A percentile compares a stretch with the other conserved stretches of the same genome.
Evolutionary conservation across 805 yeast species (phyloP).

Genomic region (Ogataea nitratoaversa): DNA sequence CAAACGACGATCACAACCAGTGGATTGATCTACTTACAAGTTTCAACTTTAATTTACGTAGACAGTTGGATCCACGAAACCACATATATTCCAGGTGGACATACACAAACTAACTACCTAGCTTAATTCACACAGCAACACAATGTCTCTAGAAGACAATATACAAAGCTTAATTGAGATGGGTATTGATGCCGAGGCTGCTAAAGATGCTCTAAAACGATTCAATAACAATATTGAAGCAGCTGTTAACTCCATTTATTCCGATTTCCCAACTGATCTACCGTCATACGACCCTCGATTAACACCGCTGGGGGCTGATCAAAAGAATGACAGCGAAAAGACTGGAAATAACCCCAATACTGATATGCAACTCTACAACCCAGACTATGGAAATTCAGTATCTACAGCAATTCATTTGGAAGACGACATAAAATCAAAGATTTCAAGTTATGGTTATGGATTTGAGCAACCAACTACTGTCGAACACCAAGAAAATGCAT

Average conservation of each 20-base stretch:
- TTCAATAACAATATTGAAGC: constrained; percentile 30
- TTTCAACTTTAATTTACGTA: too few species aligned
- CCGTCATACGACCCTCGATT: constrained; percentile 12
- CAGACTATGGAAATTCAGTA: constrained; percentile 8
- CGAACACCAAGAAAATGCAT: constrained; percentile 5
- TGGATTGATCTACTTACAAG: too few species aligned
- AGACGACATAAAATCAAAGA: constrained; percentile 21
- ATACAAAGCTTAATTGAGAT: constrained; percentile 20
- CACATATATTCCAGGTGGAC: too few species aligned
- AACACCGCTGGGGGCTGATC: constrained; percentile 6
- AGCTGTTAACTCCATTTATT: constrained; percentile 36
- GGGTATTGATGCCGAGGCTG: constrained; percentile 25
- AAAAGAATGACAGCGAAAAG: constrained; percentile 1
- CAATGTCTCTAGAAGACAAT: constrained; percentile 21
- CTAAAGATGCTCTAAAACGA: constrained; percentile 33
- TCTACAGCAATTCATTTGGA: constrained; percentile 21
- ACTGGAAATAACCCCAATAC: neutral
- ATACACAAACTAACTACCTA: too few species aligned
- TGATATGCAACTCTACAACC: neutral
- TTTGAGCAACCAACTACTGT: constrained; percentile 1
- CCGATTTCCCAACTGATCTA: constrained; percentile 11
- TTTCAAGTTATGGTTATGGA: constrained; percentile 20
- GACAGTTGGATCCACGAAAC: too few species aligned
- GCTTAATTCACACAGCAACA: neutral
- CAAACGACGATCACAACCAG: too few species aligned